These are phyloP conservation scores for Dianthus caryophyllus DNA, from an alignment of 148 eudicot species.

Conservation along the genomic window DNA sequence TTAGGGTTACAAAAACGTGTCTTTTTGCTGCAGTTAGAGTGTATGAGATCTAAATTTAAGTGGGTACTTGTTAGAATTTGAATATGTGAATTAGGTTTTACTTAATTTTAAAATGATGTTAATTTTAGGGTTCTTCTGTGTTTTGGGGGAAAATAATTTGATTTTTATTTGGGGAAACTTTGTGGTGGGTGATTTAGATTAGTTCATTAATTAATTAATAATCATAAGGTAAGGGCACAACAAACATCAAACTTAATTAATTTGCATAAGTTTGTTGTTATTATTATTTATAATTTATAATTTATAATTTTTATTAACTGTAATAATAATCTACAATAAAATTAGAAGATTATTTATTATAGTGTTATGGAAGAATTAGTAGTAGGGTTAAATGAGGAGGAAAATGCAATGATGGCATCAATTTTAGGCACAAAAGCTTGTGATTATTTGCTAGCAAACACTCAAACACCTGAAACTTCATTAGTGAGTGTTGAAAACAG, in stretches of 20 bases:
- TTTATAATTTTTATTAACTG: no score
- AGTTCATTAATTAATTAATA: no score
- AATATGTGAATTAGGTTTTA: background rate
- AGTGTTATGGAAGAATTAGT: slow-evolving; percentile 33
- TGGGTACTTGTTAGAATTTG: slow-evolving; percentile 14
- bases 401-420: slow-evolving; percentile 65
- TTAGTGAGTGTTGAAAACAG: slow-evolving; percentile 51
- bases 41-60: slow-evolving; percentile 23
- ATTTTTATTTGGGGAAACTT: background rate
- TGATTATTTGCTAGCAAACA: slow-evolving; percentile 62
- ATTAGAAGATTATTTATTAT: slow-evolving; percentile 24
- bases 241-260: no score
- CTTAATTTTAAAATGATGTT: slow-evolving; percentile 11
- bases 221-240: no score
- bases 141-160: background rate
- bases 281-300: no score
- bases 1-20: background rate
- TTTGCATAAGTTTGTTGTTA: no score
- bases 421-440: slow-evolving; percentile 73
- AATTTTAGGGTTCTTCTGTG: slow-evolving; percentile 24
- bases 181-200: background rate
- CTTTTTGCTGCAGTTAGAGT: slow-evolving; percentile 3
- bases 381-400: slow-evolving; percentile 60
- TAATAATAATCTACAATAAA: no score
- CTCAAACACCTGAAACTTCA: slow-evolving; percentile 64